Base-by-base conservation (phyloP, 345 rosid species). In the Boechera stricta region DNA sequence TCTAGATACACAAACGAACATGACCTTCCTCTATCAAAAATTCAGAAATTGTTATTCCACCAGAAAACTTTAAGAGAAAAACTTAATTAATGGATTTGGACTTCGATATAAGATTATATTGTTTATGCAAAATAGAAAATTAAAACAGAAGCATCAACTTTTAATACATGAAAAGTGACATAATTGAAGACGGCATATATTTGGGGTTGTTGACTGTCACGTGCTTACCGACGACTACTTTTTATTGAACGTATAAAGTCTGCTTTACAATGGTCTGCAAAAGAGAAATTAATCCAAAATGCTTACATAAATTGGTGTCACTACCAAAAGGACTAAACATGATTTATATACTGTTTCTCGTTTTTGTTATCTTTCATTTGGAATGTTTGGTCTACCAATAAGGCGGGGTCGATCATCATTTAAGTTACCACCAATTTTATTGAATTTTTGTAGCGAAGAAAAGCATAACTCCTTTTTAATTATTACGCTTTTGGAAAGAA, bases 331-430 rank as follows among this genome's bases (percentile, higher is more conserved):
- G 60, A 21, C 48, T 68, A 60, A 60, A 26, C 16, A 15, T 60
- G 65, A 60, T 60, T 60, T 16, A 31, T 70, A 32, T 41, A 39
- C 33, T 69, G 29, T 69, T 41, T 31, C 32, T 71, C 15, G 15
- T 15, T 6, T 21, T 21, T 45, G 32, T 31, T 33, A 11, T 33
- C 35, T 58, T 58, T 72, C 11, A 15, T 60, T 38, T 60, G 1
- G 11, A 67, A 49, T 36, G 11, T 61, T 62, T 72, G 26, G 9
- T 67, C 7, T 9, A 31, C 12, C 52, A 63, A 64, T 64, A 33
- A 33, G 32, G 45, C 16, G 58, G 39, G 64, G 64, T 69, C 64
- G 53, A 44, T 70, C 32, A 56, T 69, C 73, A 41, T 53, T 55
- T 57, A 44, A 59, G 67, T 45, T 18, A 44, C 33, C 33, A 70